Evolutionary conservation across 306 rosid species (phyloP), one percentile per base, ranked within the genome.

Genomic region (Quercus bicolor): DNA sequence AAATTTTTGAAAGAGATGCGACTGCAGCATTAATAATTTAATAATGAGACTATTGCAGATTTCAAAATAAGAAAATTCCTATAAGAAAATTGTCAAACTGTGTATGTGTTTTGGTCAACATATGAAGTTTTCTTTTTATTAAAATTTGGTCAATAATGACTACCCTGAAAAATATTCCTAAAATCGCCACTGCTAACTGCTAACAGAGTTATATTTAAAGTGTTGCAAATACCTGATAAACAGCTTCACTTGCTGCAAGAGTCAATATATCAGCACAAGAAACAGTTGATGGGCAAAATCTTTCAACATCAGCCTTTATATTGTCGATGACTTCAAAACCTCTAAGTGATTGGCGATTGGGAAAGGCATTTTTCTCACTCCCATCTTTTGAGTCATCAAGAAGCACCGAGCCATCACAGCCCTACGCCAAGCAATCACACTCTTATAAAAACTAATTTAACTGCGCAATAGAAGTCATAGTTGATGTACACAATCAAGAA

Each of bases 321-420:
- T 3, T 61, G 79, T 90, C 92, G 5, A 92, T 92, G 16, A 92
- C 90, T 59, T 90, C 89, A 54, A 59, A 87, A 2, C 97, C 97
- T 82, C 93, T 54, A 2, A 89, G 84, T 1, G 97, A 92, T n/a
- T 90, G 89, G 6, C 5, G 31, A 61, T 92, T 92, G 5, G 93
- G 86, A 0, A 6, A 5, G 2, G 92, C 88, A 51, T 80, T 86
- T 79, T 89, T 87, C 74, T 92, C 96, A 0, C 96, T 92, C 70
- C 64, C 76, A 6, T 84, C 74, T n/a, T 57, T 26, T 1, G 89
- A 85, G 77, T 89, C 96, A 48, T 89, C 92, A 14, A 90, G 90
- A 51, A 92, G 84, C 79, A 92, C 97, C 2, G 96, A 92, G 1
- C 72, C 93, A 70, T 92, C 97, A 66, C 97, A 92, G 1, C 96